These are phyloP conservation scores for Chlorella sp. DNA, from an alignment of 139 green algal genomes.

Conservation along the genomic window DNA sequence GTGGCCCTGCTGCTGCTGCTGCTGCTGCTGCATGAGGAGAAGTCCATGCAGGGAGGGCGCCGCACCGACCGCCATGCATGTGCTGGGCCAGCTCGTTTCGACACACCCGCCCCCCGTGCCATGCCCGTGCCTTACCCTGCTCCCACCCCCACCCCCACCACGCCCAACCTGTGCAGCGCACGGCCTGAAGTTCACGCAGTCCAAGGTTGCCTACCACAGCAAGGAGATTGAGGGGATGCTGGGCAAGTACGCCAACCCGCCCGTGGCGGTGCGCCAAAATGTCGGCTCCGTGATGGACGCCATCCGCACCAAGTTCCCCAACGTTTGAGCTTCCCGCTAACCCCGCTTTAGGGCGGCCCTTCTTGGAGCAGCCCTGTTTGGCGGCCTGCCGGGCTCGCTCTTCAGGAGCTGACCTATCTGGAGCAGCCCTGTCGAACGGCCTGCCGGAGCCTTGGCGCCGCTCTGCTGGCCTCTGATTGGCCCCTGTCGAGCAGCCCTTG, in stretches of 20 bases:
- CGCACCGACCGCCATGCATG: neutral
- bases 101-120: neutral
- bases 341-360: neutral
- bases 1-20: too few species aligned
- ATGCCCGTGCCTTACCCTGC: neutral
- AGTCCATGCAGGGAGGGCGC: neutral
- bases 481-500: too few species aligned
- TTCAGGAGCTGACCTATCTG: neutral
- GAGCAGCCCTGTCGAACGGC: too few species aligned
- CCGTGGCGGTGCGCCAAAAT: conserved; percentile 82
- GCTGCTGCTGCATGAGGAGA: neutral
- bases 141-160: neutral
- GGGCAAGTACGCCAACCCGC: conserved; percentile 92
- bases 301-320: conserved; percentile 67
- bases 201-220: conserved; percentile 97
- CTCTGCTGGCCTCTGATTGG: too few species aligned
- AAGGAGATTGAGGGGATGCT: conserved; percentile 80
- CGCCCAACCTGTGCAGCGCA: conserved; percentile 68
- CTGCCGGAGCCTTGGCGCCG: too few species aligned
- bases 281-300: conserved; percentile 96
- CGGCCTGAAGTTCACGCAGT: conserved; percentile 98
- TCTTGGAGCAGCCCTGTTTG: neutral
- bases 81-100: neutral
- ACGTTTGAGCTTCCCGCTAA: neutral
- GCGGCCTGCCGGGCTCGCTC: too few species aligned